These are phyloP conservation scores for Pittosporum tobira DNA, from an alignment of 129 eudicot genomes.

Conservation along the genomic window DNA sequence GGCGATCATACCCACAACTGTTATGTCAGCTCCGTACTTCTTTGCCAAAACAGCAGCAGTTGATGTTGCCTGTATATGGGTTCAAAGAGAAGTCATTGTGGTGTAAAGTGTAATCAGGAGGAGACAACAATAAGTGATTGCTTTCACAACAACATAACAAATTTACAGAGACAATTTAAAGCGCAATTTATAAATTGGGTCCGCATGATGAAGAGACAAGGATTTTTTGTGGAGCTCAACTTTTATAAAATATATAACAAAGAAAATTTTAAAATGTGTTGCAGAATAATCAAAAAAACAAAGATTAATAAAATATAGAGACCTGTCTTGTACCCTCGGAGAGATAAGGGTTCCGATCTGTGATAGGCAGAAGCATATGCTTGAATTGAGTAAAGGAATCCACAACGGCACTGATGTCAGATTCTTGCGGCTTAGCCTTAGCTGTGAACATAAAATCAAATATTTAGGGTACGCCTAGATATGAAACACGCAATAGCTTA, in stretches of 20 bases:
- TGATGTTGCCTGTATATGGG: constrained; percentile 62
- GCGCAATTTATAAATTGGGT: too few relatives aligned
- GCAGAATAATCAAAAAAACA: background rate
- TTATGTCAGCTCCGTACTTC: constrained; percentile 93
- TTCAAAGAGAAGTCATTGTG: background rate
- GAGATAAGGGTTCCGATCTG: constrained; percentile 85
- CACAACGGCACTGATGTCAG: constrained; percentile 47
- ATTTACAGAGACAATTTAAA: too few relatives aligned
- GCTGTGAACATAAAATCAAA: constrained; percentile 28
- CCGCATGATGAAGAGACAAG: too few relatives aligned
- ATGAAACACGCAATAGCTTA: constrained; percentile 1
- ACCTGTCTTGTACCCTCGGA: constrained; percentile 99
- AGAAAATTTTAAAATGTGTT: background rate
- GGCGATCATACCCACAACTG: constrained; percentile 92
- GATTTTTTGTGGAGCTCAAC: background rate
- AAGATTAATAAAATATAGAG: constrained; percentile 1
- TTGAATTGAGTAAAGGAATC: constrained; percentile 72
- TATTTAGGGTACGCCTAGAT: constrained; percentile 2
- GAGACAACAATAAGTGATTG: too few relatives aligned
- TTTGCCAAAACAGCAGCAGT: constrained; percentile 92
- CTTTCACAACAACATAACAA: too few relatives aligned
- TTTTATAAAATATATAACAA: too few relatives aligned
- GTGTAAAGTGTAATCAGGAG: background rate
- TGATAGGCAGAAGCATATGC: constrained; percentile 92
- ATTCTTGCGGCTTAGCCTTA: constrained; percentile 53